phyloP scores from a whole-genome alignment of 129 eudicot species.

The Artemisia argyi region DNA sequence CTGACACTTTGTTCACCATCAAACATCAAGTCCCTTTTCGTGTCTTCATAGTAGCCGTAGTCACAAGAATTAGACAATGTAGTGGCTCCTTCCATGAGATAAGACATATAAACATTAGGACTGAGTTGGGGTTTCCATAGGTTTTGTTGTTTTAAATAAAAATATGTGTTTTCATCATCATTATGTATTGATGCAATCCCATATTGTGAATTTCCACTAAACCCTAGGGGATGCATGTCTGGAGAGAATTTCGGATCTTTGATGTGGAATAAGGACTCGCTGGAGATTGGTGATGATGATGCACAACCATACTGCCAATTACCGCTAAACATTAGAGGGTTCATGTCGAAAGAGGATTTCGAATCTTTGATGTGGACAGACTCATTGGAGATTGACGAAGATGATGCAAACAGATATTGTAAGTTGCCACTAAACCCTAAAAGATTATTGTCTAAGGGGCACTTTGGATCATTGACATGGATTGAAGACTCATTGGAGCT shows the following conservation, averaged over 20 bases:
- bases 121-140: conserved; percentile 25
- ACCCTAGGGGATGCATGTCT: conserved; percentile 24
- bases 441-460: conserved; percentile 17
- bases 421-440: conserved; percentile 23
- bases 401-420: conserved; percentile 23
- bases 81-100: conserved; percentile 43
- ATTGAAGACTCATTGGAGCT: neutral
- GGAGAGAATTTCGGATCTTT: conserved; percentile 19
- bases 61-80: conserved; percentile 18
- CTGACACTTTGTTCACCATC: conserved; percentile 17
- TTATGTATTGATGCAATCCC: conserved; percentile 27
- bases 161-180: conserved; percentile 19
- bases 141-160: conserved; percentile 20
- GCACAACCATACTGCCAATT: conserved; percentile 19
- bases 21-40: conserved; percentile 18
- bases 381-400: conserved; percentile 16
- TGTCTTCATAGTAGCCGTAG: conserved; percentile 18
- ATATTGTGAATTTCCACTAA: conserved; percentile 15
- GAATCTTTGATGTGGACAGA: conserved; percentile 9
- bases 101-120: conserved; percentile 42
- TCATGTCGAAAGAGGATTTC: conserved; percentile 22
- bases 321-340: conserved; percentile 19
- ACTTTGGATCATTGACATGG: neutral
- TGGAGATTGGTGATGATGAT: conserved; percentile 10
- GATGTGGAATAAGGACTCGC: neutral